Conservation (phyloP, 2,329 filamentous ascomycete genomes). For the Fusarium goolgardi region DNA sequence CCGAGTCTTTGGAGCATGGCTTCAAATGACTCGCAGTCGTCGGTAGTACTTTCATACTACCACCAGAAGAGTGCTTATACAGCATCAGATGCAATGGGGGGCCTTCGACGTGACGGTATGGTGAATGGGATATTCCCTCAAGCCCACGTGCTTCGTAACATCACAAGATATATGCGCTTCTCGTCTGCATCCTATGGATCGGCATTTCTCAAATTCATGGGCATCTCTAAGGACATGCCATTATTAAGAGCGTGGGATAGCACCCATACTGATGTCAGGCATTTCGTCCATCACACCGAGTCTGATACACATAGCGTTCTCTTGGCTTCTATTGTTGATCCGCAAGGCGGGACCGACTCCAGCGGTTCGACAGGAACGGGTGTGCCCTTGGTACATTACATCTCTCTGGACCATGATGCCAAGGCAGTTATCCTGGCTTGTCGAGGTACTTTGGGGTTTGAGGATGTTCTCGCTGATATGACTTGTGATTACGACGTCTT, state of each 20-base stretch:
- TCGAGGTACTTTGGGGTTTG: slow-evolving; percentile 77
- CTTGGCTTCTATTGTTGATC: slow-evolving; percentile 77
- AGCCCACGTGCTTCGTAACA: slow-evolving; percentile 70
- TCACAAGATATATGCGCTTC: slow-evolving; percentile 73
- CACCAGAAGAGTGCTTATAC: slow-evolving; percentile 62
- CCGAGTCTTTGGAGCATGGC: slow-evolving; percentile 71
- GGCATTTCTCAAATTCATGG: slow-evolving; percentile 71
- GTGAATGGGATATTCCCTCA: slow-evolving; percentile 70
- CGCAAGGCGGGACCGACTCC: slow-evolving; percentile 73
- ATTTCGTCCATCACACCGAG: slow-evolving; percentile 72
- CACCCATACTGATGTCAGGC: slow-evolving; percentile 70
- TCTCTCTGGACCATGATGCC: slow-evolving; percentile 77
- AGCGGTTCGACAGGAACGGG: slow-evolving; percentile 73
- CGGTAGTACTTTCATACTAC: slow-evolving; percentile 63
- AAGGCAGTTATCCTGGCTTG: slow-evolving; percentile 79
- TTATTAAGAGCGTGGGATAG: slow-evolving; percentile 57
- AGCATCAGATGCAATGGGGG: slow-evolving; percentile 61
- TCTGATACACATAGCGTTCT: slow-evolving; percentile 69
- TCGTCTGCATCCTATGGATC: slow-evolving; percentile 75
- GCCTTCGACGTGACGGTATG: slow-evolving; percentile 63
- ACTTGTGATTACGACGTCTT: slow-evolving; percentile 78
- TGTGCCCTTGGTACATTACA: slow-evolving; percentile 78
- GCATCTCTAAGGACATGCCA: slow-evolving; percentile 66
- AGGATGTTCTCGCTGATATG: slow-evolving; percentile 79
- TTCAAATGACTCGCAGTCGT: slow-evolving; percentile 66